Base-by-base conservation (phyloP, 2,329 filamentous ascomycete genomes). In the Nothopassalora personata region DNA sequence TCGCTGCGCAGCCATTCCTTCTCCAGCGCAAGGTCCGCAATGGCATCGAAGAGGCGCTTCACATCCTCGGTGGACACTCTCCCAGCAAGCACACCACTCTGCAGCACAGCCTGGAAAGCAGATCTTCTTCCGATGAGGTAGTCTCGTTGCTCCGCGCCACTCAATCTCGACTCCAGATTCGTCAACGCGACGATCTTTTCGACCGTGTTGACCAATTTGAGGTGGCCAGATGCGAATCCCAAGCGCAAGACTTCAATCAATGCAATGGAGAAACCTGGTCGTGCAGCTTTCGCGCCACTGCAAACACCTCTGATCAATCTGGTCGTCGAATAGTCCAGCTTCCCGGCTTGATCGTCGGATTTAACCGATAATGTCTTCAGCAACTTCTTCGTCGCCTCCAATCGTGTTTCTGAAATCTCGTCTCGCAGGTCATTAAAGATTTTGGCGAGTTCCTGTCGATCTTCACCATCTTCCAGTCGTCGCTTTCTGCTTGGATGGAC, bases 1-100 rank as follows among this genome's bases (percentile, higher is more conserved):
- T 96, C 90, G 68, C 93, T 87, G 61, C 90, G 84, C 65, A 97
- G 80, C 93, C 92, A 97, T 33, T 89, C 84, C 74, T 96, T 95
- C 75, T 89, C 89, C 67, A 85, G 83, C 45, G 88, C 86, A 60
- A 97, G 81, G 62, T 86, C 83, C 67, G 91, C 82, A 33, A 97
- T 77, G 55, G 89, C 77, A 56, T 88, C 83, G 51, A 97, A 77
- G n/a, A 96, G 79, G 56, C 81, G 78, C 49, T 80, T 78, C 85
- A 88, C 91, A 68, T 81, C 74, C 60, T 77, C 70, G 55, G 77
- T 81, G 4, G 82, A 77, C 18, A 79, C 74, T 4, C 78, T 73
- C 11, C n/a, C 30, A 57, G 77, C 74, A 66, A 92, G 87, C 11
- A 91, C 82, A 4, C 83, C 83, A 11, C 92, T 90, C 72, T 91